Evolutionary conservation across 345 rosid species (phyloP), one percentile per base, ranked within the genome.

Genomic region (Cochlearia excelsa): DNA sequence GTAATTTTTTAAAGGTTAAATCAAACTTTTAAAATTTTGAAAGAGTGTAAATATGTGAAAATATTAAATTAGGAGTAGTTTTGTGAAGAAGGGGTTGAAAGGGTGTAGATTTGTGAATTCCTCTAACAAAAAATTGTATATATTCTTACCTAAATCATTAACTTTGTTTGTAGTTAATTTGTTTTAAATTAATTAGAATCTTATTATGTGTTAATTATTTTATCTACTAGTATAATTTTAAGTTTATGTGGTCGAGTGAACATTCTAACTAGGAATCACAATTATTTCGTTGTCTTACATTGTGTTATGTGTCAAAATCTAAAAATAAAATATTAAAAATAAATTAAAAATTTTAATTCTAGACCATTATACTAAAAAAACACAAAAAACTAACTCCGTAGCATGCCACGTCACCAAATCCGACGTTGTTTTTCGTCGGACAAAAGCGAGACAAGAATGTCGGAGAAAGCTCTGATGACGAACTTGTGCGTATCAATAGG

Each of bases 401-500:
- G 28, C 35, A 68, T 46, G 31, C 65, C 11, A 42, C 67, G 51
- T 69, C 51, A 47, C 42, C 67, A 61, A 4, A 47, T 33, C 0
- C 42, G 65, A 3, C 43, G 48, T 16, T 16, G 23, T 16, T 16
- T 16, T 44, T 63, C 69, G 30, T 71, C 51, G 0, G 61, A 71
- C 33, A 77, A 82, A 34, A 92, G 83, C 63, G 78, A 79, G 30
- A 83, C 82, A 3, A 92, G 69, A 61, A 86, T 83, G 71, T 86
- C 96, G 50, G 95, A 78, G 44, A 92, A 92, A 28, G 98, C 98
- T 5, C 80, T 76, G 34, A 84, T 74, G 44, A 92, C 79, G 58
- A 74, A 82, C 69, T 83, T 82, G 69, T 88, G 98, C 0, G 82
- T 76, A 44, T 65, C 80, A 70, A 66, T 66, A 1, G 95, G 90